phyloP scores from a whole-genome alignment of 129 eudicot genomes.

The carrot (Daucus carota) region DNA sequence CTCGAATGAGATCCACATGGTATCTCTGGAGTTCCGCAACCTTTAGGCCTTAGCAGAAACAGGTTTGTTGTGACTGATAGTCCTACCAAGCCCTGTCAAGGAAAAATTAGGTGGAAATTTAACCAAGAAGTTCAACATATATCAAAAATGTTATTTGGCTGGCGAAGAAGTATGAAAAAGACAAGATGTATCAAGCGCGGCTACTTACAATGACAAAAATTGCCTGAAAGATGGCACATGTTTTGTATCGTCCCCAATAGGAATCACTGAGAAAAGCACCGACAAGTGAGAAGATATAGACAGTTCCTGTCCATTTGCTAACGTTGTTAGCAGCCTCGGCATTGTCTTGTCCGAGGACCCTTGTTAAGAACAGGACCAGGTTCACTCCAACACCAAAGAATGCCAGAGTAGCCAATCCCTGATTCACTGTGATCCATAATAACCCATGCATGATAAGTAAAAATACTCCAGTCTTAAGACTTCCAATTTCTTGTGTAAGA shows the following conservation, averaged over 20 bases:
- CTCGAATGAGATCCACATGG: conserved; percentile 47
- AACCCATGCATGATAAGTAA: background rate
- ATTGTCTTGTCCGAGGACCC: conserved; percentile 82
- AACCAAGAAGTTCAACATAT: background rate
- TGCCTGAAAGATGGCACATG: conserved; percentile 78
- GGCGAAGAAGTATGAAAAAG: background rate
- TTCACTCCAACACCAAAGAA: conserved; percentile 87
- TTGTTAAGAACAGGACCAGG: conserved; percentile 66
- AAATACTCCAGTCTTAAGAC: background rate
- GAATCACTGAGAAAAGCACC: conserved; percentile 92
- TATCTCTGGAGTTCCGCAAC: conserved; percentile 45
- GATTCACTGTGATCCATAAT: conserved; percentile 27
- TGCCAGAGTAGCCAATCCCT: conserved; percentile 84
- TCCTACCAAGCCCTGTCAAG: conserved; percentile 52
- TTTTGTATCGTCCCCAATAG: conserved; percentile 80
- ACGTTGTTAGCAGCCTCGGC: conserved; percentile 77
- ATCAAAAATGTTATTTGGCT: too few relatives aligned
- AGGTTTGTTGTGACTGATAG: conserved; percentile 54
- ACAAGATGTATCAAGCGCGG: background rate
- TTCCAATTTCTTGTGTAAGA: too few relatives aligned
- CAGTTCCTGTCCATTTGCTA: conserved; percentile 95
- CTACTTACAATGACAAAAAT: conserved; percentile 78
- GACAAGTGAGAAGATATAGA: conserved; percentile 71
- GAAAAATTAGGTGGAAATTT: background rate
- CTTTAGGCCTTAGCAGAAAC: conserved; percentile 64